phyloP scores from a whole-genome alignment of 768 basidiomycete genomes.

The Rhodosporidiobolus odoratus region DNA sequence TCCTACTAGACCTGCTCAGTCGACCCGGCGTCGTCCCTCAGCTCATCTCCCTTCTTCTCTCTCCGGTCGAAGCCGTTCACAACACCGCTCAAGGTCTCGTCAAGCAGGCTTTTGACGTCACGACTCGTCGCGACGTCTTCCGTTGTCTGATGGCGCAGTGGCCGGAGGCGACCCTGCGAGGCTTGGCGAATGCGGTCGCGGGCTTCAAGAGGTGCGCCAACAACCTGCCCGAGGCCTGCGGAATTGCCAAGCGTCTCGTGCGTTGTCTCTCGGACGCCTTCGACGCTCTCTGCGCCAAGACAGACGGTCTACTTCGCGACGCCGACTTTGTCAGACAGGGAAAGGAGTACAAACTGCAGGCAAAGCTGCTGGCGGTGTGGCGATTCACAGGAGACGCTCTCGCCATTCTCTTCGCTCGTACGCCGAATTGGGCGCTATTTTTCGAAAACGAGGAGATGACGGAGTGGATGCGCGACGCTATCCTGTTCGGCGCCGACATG shows the following conservation, averaged over 20 bases:
- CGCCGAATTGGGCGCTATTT: conserved; percentile 72
- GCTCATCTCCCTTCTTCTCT: conserved; percentile 67
- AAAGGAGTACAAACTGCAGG: conserved; percentile 36
- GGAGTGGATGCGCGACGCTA: conserved; percentile 95
- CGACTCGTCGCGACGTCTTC: conserved; percentile 80
- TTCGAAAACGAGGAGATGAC: conserved; percentile 81
- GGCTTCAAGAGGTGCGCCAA: conserved; percentile 62
- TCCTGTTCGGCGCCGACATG: conserved; percentile 85
- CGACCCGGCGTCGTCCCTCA: conserved; percentile 58
- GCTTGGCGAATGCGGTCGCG: conserved; percentile 63
- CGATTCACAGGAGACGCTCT: conserved; percentile 70
- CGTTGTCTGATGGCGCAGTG: conserved; percentile 66
- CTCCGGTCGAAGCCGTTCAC: conserved; percentile 70
- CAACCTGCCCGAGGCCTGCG: conserved; percentile 74
- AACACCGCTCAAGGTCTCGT: conserved; percentile 71
- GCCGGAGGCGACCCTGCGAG: conserved; percentile 63
- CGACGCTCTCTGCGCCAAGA: conserved; percentile 71
- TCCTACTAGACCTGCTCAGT: conserved; percentile 59
- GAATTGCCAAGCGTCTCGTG: conserved; percentile 80
- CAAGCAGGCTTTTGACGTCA: conserved; percentile 81
- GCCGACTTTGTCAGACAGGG: conserved; percentile 40
- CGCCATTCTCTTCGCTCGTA: conserved; percentile 75
- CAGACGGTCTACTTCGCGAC: conserved; percentile 60
- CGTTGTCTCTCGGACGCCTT: conserved; percentile 87
- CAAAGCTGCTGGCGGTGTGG: conserved; percentile 67